Evolutionary conservation across 75 land plant genomes (phyloP), one percentile per base, ranked within the genome.

Genomic region (Larix kaempferi): DNA sequence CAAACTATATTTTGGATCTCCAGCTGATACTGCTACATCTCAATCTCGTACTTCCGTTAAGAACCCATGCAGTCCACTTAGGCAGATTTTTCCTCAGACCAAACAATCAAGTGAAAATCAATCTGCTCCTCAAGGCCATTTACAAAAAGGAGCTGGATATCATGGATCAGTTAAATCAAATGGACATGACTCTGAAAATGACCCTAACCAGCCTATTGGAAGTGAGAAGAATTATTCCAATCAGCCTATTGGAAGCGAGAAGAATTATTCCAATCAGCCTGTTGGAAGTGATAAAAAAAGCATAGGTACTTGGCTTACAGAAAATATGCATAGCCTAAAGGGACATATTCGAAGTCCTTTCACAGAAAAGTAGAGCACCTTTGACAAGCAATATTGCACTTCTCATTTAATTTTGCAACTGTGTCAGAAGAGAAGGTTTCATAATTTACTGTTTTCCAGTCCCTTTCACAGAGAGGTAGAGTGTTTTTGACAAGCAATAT

Each of bases 271-370:
- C 19, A 37, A 37, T 41, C 72, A 39, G 44, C 49, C 1, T 8
- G 17, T 67, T 67, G 71, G 52, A 11, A 69, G 72, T 41, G 65
- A 62, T 6, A 69, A 69, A 44, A 69, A 69, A 69, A 41, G 72
- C 72, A 69, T 69, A 21, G 72, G 72, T 19, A 41, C 22, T 39
- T 69, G 72, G 72, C 25, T 69, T 21, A 69, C 72, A 69, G 72
- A 69, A 21, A 69, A 69, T 41, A 69, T 69, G 37, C 72, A 69
- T 41, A 69, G 10, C 41, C 52, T 69, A 39, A 69, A 69, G 52
- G 72, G 72, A 41, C 72, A 69, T 69, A 69, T 69, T n/a, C 44
- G 72, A 8, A 22, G 6, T 29, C 72, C 72, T 29, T 69, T 69
- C 41, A 22, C 52, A 41, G 72, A 69, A 69, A 69, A 69, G 72